Conservation (phyloP, 1,284 basidiomycete species). For the Tilletia horrida region DNA sequence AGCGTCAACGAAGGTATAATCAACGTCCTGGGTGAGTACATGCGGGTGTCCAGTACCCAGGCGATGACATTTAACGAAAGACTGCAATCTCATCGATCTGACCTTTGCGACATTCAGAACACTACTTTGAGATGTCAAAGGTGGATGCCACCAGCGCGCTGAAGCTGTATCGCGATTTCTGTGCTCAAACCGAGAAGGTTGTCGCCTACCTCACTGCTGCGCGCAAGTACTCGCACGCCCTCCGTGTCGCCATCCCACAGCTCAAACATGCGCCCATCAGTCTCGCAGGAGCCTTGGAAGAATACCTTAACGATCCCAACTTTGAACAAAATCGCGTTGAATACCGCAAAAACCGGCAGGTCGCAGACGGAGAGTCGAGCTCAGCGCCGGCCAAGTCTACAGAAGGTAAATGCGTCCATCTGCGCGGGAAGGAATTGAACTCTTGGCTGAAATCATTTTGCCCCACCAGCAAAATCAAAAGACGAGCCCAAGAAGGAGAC, state of each 20-base stretch:
- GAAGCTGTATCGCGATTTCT: constrained; percentile 87
- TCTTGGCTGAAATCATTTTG: background rate
- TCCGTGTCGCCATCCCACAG: constrained; percentile 90
- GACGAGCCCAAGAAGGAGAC: constrained; percentile 24
- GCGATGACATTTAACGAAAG: background rate
- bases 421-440: background rate
- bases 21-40: constrained; percentile 63
- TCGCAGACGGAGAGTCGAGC: constrained; percentile 62
- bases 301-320: constrained; percentile 90
- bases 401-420: background rate
- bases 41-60: too few relatives aligned
- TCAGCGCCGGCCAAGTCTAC: too few relatives aligned
- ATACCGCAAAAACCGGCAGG: constrained; percentile 80
- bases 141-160: constrained; percentile 82
- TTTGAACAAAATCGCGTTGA: constrained; percentile 92
- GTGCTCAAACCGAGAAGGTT: constrained; percentile 86
- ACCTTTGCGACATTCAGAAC: constrained; percentile 62
- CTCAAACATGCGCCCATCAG: constrained; percentile 93
- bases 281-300: constrained; percentile 84
- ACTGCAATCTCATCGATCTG: constrained; percentile 10
- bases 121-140: constrained; percentile 98
- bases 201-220: constrained; percentile 92
- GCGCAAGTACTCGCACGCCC: constrained; percentile 81
- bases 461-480: constrained; percentile 22
- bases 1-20: constrained; percentile 97